phyloP scores from a whole-genome alignment of 2,329 filamentous ascomycete genomes.

The Microsporum canis region DNA sequence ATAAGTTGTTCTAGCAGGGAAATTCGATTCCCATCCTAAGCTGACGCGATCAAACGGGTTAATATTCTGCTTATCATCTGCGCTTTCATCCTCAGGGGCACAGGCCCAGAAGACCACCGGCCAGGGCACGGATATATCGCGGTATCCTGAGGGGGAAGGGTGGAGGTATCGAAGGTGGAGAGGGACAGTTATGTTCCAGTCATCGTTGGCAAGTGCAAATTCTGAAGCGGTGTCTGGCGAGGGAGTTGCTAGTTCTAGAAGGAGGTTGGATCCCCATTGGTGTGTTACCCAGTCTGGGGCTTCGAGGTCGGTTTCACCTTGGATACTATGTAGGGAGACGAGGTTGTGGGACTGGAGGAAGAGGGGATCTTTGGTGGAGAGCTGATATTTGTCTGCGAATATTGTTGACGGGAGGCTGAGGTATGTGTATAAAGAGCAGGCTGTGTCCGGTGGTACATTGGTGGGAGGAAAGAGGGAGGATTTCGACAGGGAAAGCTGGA shows the following conservation, averaged over 20 bases:
- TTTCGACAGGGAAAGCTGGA: constrained; percentile 55
- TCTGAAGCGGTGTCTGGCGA: constrained; percentile 12
- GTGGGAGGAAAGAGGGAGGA: constrained; percentile 37
- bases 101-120: constrained; percentile 90
- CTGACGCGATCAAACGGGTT: constrained; percentile 80
- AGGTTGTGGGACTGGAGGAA: constrained; percentile 76
- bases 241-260: constrained; percentile 61
- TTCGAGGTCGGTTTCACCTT: constrained; percentile 75
- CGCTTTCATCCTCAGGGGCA: constrained; percentile 26
- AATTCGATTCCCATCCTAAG: constrained; percentile 75
- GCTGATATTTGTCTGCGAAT: constrained; percentile 81
- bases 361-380: constrained; percentile 46
- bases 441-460: constrained; percentile 34
- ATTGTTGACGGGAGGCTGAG: constrained; percentile 69
- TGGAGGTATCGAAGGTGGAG: constrained; percentile 75
- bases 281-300: constrained; percentile 70
- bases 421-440: constrained; percentile 66
- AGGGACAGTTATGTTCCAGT: constrained; percentile 47
- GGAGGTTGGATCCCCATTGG: constrained; percentile 66
- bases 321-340: constrained; percentile 53
- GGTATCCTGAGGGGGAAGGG: constrained; percentile 47
- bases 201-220: constrained; percentile 10
- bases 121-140: constrained; percentile 55
- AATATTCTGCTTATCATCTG: constrained; percentile 50
- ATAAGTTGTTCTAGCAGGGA: constrained; percentile 65